phyloP scores from a whole-genome alignment of 495 filamentous ascomycete genomes.

The Lasiosphaeria hispida region DNA sequence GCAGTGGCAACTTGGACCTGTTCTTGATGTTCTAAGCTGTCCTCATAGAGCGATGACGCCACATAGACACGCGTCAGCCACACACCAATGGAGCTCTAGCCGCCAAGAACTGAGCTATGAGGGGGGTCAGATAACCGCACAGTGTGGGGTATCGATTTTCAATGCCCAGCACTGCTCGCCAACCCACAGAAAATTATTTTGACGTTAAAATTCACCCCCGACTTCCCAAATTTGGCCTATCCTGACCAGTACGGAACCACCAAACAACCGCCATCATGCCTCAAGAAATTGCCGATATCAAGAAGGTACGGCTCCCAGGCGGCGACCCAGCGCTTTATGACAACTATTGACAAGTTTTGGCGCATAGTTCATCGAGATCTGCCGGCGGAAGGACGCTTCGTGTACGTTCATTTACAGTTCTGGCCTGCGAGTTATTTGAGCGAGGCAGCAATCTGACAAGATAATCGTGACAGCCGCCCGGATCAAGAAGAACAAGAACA shows the following conservation, averaged over 20 bases:
- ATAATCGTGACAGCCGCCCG: constrained; percentile 66
- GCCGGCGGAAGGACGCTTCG: constrained; percentile 95
- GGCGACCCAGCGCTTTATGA: not conserved
- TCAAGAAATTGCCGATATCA: constrained; percentile 97
- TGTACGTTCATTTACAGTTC: constrained; percentile 57
- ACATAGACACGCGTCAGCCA: constrained; percentile 22
- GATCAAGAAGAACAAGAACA: constrained; percentile 92
- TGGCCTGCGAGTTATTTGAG: constrained; percentile 1
- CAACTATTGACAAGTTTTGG: constrained; percentile 31
- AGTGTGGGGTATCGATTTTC: constrained; percentile 4
- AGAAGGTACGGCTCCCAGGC: constrained; percentile 52
- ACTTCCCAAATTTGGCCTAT: constrained; percentile 20
- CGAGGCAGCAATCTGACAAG: constrained; percentile 37
- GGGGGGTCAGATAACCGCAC: not conserved
- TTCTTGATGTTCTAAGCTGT: not conserved
- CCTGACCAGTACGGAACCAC: constrained; percentile 29
- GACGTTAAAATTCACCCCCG: constrained; percentile 29
- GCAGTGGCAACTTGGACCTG: not conserved
- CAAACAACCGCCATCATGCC: constrained; percentile 70
- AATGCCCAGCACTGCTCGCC: constrained; percentile 13
- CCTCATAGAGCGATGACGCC: constrained; percentile 13
- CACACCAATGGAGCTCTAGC: not conserved
- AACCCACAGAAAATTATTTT: constrained; percentile 38
- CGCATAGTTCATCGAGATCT: constrained; percentile 96
- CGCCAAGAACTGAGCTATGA: not conserved